Conservation (phyloP, 257 asterid genomes). For the Gynochthodes officinalis region DNA sequence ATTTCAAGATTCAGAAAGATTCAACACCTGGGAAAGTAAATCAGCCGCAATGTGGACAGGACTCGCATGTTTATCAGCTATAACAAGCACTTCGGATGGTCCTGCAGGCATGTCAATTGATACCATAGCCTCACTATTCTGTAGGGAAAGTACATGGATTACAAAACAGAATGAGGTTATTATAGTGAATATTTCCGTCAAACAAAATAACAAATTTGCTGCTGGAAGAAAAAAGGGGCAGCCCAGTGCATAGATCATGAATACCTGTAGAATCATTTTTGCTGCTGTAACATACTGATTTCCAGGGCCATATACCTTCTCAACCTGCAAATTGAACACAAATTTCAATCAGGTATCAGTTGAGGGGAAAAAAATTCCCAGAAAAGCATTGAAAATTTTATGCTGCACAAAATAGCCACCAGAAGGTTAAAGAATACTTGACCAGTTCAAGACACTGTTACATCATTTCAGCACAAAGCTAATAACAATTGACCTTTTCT, state of each 20-base stretch:
- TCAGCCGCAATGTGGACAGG: conserved; percentile 96
- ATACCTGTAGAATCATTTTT: conserved; percentile 94
- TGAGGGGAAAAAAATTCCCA: not conserved
- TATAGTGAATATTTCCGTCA: not conserved
- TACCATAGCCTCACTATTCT: conserved; percentile 98
- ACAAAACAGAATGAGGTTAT: conserved; percentile 1
- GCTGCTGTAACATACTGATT: conserved; percentile 98
- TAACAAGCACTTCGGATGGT: conserved; percentile 99
- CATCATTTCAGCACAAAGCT: not conserved
- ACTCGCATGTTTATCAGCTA: conserved; percentile 82
- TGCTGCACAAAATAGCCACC: conserved; percentile 6
- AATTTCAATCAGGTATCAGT: conserved; percentile 18
- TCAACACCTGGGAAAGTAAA: conserved; percentile 85
- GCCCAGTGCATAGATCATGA: conserved; percentile 5
- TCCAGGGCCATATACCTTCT: conserved; percentile 96
- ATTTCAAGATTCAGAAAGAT: conserved; percentile 7
- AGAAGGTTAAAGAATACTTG: not conserved
- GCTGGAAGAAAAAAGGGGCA: not conserved
- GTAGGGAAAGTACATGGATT: conserved; percentile 26
- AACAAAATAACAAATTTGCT: not conserved
- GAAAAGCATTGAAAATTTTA: not conserved
- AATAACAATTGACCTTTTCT: not conserved
- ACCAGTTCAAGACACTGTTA: not conserved
- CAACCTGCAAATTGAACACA: conserved; percentile 54
- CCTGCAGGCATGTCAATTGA: conserved; percentile 99